Evolutionary conservation across 2,329 filamentous ascomycete species (phyloP).

Genomic region (Mycocentrospora acerina): DNA sequence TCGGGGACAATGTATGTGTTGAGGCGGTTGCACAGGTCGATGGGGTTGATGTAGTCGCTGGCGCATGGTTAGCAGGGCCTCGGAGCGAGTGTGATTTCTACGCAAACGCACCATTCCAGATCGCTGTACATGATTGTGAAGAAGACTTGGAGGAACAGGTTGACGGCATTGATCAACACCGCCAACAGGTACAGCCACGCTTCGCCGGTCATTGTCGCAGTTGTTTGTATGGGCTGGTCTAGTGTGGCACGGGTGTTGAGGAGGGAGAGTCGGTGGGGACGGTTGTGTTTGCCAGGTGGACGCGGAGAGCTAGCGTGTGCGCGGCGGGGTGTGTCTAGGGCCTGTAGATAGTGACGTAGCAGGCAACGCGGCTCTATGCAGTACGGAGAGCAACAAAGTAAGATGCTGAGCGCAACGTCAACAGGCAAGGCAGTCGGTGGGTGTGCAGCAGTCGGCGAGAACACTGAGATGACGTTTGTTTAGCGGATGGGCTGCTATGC

Average conservation of each 20-base stretch:
- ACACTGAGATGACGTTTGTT: conserved; percentile 40
- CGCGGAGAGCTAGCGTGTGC: conserved; percentile 37
- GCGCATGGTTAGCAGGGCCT: conserved; percentile 35
- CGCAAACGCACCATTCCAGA: conserved; percentile 84
- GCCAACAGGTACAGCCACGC: conserved; percentile 97
- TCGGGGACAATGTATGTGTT: conserved; percentile 99
- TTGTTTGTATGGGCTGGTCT: conserved; percentile 27
- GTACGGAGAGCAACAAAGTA: conserved; percentile 1
- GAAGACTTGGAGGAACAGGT: conserved; percentile 99
- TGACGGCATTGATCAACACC: conserved; percentile 99
- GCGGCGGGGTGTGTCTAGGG: conserved; percentile 30
- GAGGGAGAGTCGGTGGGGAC: conserved; percentile 11
- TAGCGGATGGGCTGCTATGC: conserved; percentile 13
- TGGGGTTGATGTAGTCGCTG: conserved; percentile 99
- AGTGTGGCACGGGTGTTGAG: conserved; percentile 19
- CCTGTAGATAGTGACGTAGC: conserved; percentile 33
- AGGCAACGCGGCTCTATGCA: conserved; percentile 8
- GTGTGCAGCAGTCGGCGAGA: conserved; percentile 24
- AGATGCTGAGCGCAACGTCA: conserved; percentile 5
- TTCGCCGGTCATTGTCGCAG: conserved; percentile 83
- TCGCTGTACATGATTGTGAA: conserved; percentile 99
- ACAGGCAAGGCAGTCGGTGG: conserved; percentile 11
- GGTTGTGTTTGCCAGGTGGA: conserved; percentile 38
- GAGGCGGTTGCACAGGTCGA: conserved; percentile 99
- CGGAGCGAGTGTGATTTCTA: background rate